A percentile compares a stretch with the other conserved stretches of the same genome.
These are phyloP conservation scores for Penicillium cosmopolitanum DNA, from an alignment of 495 filamentous ascomycete genomes.

Conservation along the genomic window DNA sequence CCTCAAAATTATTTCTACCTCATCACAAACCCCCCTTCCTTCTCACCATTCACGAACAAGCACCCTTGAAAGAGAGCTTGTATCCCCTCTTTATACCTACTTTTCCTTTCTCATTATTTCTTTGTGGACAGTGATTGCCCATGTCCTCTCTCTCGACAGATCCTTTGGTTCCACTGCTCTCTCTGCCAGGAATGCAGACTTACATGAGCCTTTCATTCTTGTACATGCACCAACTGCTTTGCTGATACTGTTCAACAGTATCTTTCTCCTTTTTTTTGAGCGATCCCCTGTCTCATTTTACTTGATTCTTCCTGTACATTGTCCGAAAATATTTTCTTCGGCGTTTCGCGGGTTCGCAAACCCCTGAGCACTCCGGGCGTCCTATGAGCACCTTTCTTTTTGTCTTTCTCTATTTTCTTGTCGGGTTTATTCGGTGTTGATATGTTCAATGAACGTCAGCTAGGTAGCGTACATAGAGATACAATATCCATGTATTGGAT, in stretches of 20 bases:
- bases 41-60: background rate
- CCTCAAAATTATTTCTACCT: background rate
- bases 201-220: constrained; percentile 23
- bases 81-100: background rate
- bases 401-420: background rate
- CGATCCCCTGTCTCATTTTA: constrained; percentile 10
- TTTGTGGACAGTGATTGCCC: background rate
- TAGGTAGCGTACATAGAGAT: constrained; percentile 19
- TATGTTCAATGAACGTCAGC: constrained; percentile 9
- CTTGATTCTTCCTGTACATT: constrained; percentile 3
- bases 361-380: constrained; percentile 10
- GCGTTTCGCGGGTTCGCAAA: background rate
- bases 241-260: constrained; percentile 22
- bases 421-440: constrained; percentile 3
- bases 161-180: constrained; percentile 1
- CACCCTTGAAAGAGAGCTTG: background rate
- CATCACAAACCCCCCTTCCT: background rate
- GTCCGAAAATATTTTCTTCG: background rate
- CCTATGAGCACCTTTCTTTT: constrained; percentile 1
- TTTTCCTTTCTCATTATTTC: background rate
- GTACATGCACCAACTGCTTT: constrained; percentile 41
- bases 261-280: constrained; percentile 13
- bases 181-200: background rate
- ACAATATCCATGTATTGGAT: constrained; percentile 2
- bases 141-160: constrained; percentile 14